Evolutionary conservation across 139 green algal genomes (phyloP).

Genomic region (Cymbomonas tetramitiformis): DNA sequence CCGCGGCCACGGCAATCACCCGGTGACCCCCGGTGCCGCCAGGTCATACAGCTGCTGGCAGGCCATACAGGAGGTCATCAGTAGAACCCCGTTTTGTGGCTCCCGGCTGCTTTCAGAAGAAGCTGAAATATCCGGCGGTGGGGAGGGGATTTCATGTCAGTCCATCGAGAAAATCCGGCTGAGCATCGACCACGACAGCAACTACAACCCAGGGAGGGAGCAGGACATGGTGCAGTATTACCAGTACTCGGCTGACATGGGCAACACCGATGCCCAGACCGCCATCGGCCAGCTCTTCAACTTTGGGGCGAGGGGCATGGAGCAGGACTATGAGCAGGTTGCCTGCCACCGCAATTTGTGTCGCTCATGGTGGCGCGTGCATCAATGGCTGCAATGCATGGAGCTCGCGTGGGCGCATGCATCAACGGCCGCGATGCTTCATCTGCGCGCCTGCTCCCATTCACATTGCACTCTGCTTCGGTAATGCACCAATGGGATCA

Average conservation of each 20-base stretch:
- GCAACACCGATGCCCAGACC: conserved; percentile 64
- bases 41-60: too few relatives aligned
- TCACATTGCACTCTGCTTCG: too few relatives aligned
- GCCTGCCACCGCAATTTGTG: too few relatives aligned
- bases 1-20: neutral
- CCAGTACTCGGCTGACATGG: conserved; percentile 72
- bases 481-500: neutral
- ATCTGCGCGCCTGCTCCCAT: too few relatives aligned
- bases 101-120: neutral
- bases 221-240: conserved; percentile 58
- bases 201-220: conserved; percentile 24
- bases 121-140: neutral
- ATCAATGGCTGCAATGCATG: too few relatives aligned
- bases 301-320: conserved; percentile 46
- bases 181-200: conserved; percentile 22
- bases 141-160: neutral
- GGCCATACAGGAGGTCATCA: too few relatives aligned
- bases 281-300: conserved; percentile 58
- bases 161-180: conserved; percentile 41
- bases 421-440: too few relatives aligned
- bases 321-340: conserved; percentile 38
- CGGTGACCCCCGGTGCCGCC: neutral
- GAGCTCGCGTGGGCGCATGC: too few relatives aligned
- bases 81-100: too few relatives aligned
- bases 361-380: too few relatives aligned